Evolutionary conservation across 441 rosid species (phyloP).

Genomic region (Populus tomentosa): DNA sequence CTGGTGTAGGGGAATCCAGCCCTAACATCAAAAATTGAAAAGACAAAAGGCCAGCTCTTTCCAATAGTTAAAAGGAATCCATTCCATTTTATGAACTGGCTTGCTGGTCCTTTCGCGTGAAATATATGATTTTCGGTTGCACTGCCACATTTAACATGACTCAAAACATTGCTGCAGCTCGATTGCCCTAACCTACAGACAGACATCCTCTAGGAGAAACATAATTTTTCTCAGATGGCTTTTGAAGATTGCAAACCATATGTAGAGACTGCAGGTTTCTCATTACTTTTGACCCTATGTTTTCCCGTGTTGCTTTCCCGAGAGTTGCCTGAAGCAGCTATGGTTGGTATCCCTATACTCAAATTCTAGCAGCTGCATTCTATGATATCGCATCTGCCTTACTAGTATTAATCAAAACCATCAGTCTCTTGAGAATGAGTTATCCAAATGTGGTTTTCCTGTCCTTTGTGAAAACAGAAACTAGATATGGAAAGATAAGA

Average conservation of each 20-base stretch:
- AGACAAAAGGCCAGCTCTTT: not conserved
- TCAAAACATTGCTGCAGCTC: not conserved
- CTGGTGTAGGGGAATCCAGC: not conserved
- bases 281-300: not conserved
- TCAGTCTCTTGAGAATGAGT: not conserved
- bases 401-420: not conserved
- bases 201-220: not conserved
- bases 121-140: not conserved
- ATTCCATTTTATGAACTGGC: not conserved
- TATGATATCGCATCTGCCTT: not conserved
- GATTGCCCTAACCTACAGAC: not conserved
- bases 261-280: not conserved
- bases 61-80: not conserved
- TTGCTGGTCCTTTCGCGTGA: not conserved
- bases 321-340: too few species aligned
- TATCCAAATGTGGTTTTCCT: not conserved
- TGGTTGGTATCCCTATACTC: not conserved
- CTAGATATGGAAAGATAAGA: not conserved
- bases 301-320: not conserved
- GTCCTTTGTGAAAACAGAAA: not conserved
- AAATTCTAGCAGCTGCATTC: not conserved
- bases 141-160: not conserved
- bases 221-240: not conserved
- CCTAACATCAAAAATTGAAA: not conserved
- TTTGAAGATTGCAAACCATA: not conserved